Evolutionary conservation across 1,284 basidiomycete genomes (phyloP), one percentile per base, ranked within the genome.

Genomic region (Paramarasmius palmivorus): DNA sequence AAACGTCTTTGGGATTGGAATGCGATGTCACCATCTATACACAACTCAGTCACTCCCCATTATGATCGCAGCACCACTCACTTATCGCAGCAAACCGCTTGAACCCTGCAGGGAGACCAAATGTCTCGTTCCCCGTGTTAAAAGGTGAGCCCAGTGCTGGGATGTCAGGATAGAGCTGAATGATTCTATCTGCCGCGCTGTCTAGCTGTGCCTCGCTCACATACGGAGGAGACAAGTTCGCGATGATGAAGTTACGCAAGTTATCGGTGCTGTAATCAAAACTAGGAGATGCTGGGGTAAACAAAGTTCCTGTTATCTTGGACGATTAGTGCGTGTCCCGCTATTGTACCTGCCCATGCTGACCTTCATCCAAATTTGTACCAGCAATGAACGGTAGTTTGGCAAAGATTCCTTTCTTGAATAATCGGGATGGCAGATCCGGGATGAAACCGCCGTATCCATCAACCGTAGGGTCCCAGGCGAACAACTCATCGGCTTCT

Each of bases 41-140:
- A 32, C 7, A 6, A 12, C 7, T 32, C 7, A 32, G 29, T 12
- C 12, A 32, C 29, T 32, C 29, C 29, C 12, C 12, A 6, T 12
- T 6, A 32, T 6, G 29, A 45, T 4, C 26, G n/a, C n/a, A n/a
- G n/a, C n/a, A 12, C 36, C 17, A 53, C 60, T 22, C 39, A 77
- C 75, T 36, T 19, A 81, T 61, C 4, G 79, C 72, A 20, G 78
- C 64, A 17, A 61, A 63, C 25, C 74, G 72, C 57, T 82, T 82
- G 61, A 64, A 81, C 23, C 71, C 63, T 34, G 49, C 34, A 26
- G 50, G 50, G 10, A 58, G 55, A 5, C 61, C 61, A 26, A 60
- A 64, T 20, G 60, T 60, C 32, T 64, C 50, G 23, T 63, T 58
- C 2, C 61, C 63, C 4, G 63, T 63, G 36, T 59, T 59, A 46